phyloP scores from a whole-genome alignment of 2,329 filamentous ascomycete genomes.

The Fusarium fujikuroi region DNA sequence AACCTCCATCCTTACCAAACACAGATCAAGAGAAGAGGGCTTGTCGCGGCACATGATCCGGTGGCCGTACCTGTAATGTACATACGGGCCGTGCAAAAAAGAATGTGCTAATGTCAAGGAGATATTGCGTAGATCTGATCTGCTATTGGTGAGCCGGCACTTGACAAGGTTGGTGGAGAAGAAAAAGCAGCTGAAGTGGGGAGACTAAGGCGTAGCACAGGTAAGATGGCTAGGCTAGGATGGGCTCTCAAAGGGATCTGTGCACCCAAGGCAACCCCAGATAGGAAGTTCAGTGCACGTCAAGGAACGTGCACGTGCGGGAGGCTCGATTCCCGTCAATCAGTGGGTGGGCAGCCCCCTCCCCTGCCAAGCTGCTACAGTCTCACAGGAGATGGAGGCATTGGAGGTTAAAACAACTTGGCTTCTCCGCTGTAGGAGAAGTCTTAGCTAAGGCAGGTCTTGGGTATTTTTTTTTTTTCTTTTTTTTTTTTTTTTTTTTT shows the following conservation, averaged over 20 bases:
- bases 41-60: not conserved
- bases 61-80: not conserved
- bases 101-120: not conserved
- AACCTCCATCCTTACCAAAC: not conserved
- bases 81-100: not conserved
- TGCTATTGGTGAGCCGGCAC: conserved; percentile 25
- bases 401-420: not conserved
- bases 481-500: not conserved
- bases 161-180: conserved; percentile 12
- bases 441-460: not conserved
- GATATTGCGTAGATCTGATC: conserved; percentile 2
- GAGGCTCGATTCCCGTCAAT: conserved; percentile 39
- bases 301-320: conserved; percentile 38
- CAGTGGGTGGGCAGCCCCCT: conserved; percentile 19
- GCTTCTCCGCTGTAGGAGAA: not conserved
- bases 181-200: conserved; percentile 17
- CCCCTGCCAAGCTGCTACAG: conserved; percentile 23
- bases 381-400: not conserved
- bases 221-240: not conserved
- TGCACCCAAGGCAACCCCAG: conserved; percentile 15
- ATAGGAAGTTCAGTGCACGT: conserved; percentile 29
- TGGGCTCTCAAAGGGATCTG: conserved; percentile 19
- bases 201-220: conserved; percentile 28
- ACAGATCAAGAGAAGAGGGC: not conserved
- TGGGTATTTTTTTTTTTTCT: not conserved